Evolutionary conservation across 1,284 basidiomycete species (phyloP).

Genomic region (Meira miltonrushii): DNA sequence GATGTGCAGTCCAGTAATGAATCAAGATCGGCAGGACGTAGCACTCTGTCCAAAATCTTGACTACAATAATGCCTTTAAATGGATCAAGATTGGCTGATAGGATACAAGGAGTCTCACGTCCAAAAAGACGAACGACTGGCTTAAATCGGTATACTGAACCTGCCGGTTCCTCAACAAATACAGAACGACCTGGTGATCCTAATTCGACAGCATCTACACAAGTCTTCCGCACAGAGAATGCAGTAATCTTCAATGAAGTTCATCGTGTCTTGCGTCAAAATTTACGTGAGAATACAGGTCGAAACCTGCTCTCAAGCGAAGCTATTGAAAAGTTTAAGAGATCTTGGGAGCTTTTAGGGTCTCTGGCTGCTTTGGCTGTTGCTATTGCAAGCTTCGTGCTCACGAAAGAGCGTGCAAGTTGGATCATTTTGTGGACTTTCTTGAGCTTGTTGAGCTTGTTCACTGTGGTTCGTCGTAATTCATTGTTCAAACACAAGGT

Average conservation of each 20-base stretch:
- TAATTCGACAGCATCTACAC: constrained; percentile 25
- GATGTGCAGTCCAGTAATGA: neutral
- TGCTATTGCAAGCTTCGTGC: neutral
- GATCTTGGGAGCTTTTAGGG: constrained; percentile 28
- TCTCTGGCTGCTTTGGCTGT: constrained; percentile 32
- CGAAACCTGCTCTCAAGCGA: constrained; percentile 5
- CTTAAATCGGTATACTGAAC: neutral
- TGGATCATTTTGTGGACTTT: constrained; percentile 22
- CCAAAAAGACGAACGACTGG: neutral
- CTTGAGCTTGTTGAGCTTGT: constrained; percentile 28
- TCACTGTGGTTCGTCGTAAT: constrained; percentile 23
- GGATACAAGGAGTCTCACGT: neutral
- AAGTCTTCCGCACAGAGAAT: constrained; percentile 48
- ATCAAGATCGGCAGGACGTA: neutral
- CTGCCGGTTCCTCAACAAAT: constrained; percentile 13
- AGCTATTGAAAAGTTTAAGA: constrained; percentile 23
- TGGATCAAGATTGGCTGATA: constrained; percentile 23
- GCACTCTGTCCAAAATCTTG: constrained; percentile 10
- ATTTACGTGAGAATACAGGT: constrained; percentile 19
- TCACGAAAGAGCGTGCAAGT: neutral
- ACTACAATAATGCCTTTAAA: constrained; percentile 32
- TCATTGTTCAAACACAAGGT: constrained; percentile 44
- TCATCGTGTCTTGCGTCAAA: constrained; percentile 20
- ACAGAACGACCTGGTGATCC: constrained; percentile 9
- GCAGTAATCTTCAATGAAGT: constrained; percentile 50